Evolutionary conservation across 352 stramenopile species (phyloP).

Genomic region (Phytophthora pluvialis): DNA sequence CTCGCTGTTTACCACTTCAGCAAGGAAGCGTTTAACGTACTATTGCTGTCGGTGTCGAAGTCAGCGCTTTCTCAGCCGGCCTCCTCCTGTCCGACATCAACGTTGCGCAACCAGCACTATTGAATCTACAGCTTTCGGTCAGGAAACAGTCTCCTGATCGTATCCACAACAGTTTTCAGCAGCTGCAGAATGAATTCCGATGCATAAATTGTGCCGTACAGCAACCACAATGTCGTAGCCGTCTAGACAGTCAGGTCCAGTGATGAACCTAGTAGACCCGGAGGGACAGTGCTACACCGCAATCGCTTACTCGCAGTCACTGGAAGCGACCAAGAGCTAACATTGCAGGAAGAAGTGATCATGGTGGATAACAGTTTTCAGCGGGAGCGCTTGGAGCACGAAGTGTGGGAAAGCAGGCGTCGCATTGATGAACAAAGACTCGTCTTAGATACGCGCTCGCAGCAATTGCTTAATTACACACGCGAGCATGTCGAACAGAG

Average conservation of each 20-base stretch:
- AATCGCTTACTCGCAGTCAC: not conserved
- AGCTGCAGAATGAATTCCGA: not conserved
- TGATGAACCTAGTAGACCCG: not conserved
- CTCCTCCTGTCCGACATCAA: too few species aligned
- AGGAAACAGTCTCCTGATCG: not conserved
- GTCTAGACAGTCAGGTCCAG: not conserved
- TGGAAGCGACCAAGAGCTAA: not conserved
- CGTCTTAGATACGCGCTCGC: not conserved
- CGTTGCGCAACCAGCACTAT: too few species aligned
- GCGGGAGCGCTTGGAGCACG: not conserved
- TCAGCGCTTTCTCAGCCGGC: too few species aligned
- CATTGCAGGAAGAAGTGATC: not conserved
- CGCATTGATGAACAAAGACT: not conserved
- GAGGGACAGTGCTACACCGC: not conserved
- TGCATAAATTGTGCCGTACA: not conserved
- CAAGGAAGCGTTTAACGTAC: too few species aligned
- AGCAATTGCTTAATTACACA: not conserved
- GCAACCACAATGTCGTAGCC: not conserved
- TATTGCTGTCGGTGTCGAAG: too few species aligned
- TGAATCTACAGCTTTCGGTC: not conserved
- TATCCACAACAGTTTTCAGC: not conserved
- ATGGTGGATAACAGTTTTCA: not conserved
- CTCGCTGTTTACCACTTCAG: too few species aligned
- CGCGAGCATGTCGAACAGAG: too few species aligned
- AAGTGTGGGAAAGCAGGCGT: not conserved